These are phyloP conservation scores for Musa beccarii DNA, from an alignment of 176 grass and related monocot species.

Conservation along the genomic window DNA sequence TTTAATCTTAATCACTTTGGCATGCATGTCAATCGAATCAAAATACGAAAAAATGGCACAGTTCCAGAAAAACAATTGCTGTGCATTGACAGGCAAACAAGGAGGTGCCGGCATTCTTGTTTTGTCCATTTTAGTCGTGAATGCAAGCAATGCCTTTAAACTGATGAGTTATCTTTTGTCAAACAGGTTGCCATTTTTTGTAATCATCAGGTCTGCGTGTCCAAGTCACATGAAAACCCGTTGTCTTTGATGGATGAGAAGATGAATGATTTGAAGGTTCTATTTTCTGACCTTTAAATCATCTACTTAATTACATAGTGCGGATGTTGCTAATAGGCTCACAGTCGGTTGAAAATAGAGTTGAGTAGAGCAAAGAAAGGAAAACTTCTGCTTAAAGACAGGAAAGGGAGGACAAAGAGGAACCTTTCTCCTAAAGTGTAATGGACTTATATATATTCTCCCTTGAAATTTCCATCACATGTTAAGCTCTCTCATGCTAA, in stretches of 20 bases:
- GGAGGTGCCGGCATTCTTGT: slow-evolving; percentile 34
- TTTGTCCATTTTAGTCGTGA: not conserved
- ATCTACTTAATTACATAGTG: too few species aligned
- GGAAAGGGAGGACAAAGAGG: slow-evolving; percentile 77
- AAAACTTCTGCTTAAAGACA: slow-evolving; percentile 56
- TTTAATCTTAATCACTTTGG: slow-evolving; percentile 1
- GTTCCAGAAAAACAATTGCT: slow-evolving; percentile 61
- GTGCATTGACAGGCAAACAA: slow-evolving; percentile 93
- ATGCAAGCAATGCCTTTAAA: too few species aligned
- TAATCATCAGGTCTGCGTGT: slow-evolving; percentile 89
- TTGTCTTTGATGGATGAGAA: slow-evolving; percentile 83
- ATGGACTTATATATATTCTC: slow-evolving; percentile 23
- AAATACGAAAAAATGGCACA: slow-evolving; percentile 73
- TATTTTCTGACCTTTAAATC: slow-evolving; percentile 1
- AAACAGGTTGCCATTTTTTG: slow-evolving; percentile 94
- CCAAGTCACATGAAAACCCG: slow-evolving; percentile 86
- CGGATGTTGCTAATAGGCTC: slow-evolving; percentile 26
- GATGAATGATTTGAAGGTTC: slow-evolving; percentile 79
- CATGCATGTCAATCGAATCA: slow-evolving; percentile 55
- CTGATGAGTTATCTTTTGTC: not conserved
- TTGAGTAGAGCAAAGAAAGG: slow-evolving; percentile 70
- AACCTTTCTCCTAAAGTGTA: slow-evolving; percentile 78
- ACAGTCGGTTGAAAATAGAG: slow-evolving; percentile 53
- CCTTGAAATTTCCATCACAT: slow-evolving; percentile 5
- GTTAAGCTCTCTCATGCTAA: slow-evolving; percentile 22